Base-by-base conservation (phyloP, 148 eudicot species). In the Linanthus parryae region DNA sequence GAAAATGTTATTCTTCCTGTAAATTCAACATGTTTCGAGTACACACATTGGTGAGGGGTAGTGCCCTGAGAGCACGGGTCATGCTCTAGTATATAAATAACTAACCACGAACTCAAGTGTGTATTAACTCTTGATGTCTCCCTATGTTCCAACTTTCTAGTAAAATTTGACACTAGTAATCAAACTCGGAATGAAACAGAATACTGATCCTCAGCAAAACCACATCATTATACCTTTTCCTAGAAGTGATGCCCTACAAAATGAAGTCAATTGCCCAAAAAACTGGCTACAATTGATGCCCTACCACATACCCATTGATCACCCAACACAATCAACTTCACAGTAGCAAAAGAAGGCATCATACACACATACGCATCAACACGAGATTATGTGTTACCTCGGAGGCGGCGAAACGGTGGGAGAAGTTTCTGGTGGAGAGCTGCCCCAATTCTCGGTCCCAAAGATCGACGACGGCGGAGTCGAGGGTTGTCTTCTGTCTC, bases 361-460 rank as follows among this genome's bases (percentile, higher is more conserved):
- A 19, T 38, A 12, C 17, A 12, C 8, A 10, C 45, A 42, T 17
- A 17, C 20, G 20, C 8, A 42, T 15, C 13, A 9, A 30, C 29
- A 46, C 8, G 23, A 27, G 10, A 33, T 54, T 2, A 24, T 37
- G 22, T 20, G 21, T 29, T 24, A 91, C 98, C 96, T 91, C 65
- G 17, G 98, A 81, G 37, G 95, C 96, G 46, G 71, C 79, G 18
- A 74, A 72, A 18, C 88, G 95, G 26, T 64, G 78, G 35, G 87
- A 81, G 70, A 91, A 81, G 57, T 48, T 77, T 44, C 90, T 53
- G 65, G 79, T 58, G 36, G 89, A 77, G 31, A 91, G 62, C 18
- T 28, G 64, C 20, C 98, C 98, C 31, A 91, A 62, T 55, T 83
- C 94, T 30, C 98, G 83, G 24, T 41, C 52, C 81, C 80, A 79